Percentiles rank a stretch among this genome's conserved stretches.
Evolutionary conservation across 2,329 filamentous ascomycete genomes (phyloP).

Genomic region (Remersonia thermophila): DNA sequence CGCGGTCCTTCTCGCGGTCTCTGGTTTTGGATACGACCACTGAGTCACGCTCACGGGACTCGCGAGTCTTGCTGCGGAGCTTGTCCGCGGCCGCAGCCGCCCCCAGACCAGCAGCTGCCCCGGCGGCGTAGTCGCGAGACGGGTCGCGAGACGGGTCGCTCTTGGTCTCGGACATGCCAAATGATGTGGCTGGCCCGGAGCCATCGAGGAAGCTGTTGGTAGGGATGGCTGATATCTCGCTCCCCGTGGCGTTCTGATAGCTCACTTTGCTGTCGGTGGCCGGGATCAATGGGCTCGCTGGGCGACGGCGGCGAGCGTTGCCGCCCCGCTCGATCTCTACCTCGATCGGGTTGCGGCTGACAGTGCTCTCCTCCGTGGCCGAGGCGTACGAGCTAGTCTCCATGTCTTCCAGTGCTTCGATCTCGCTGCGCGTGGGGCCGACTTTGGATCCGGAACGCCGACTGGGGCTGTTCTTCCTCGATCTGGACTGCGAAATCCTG

Average conservation of each 20-base stretch:
- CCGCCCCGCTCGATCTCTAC: constrained; percentile 65
- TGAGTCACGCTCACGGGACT: constrained; percentile 27
- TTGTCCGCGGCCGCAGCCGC: constrained; percentile 30
- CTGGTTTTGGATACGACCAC: constrained; percentile 21
- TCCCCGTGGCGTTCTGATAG: constrained; percentile 55
- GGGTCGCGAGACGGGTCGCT: constrained; percentile 32
- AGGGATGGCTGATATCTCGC: constrained; percentile 73
- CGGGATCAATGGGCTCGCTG: constrained; percentile 56
- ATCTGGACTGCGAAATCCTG: constrained; percentile 72
- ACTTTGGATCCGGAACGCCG: constrained; percentile 27
- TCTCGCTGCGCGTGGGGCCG: constrained; percentile 50
- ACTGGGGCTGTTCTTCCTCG: constrained; percentile 51
- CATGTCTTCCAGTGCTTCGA: constrained; percentile 26
- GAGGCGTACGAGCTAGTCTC: constrained; percentile 67
- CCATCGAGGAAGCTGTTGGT: constrained; percentile 50
- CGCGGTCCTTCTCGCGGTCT: constrained; percentile 29
- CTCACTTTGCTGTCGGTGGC: constrained; percentile 40
- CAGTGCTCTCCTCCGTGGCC: constrained; percentile 65
- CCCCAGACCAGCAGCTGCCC: constrained; percentile 26
- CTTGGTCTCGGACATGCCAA: constrained; percentile 20
- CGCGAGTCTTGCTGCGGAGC: constrained; percentile 32
- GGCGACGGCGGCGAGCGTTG: constrained; percentile 40
- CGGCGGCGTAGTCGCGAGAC: constrained; percentile 27
- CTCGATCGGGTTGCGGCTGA: constrained; percentile 67
- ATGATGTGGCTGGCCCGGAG: constrained; percentile 32